Evolutionary conservation across 768 basidiomycete genomes (phyloP), one percentile per base, ranked within the genome.

Genomic region (Podaxis rugospora): DNA sequence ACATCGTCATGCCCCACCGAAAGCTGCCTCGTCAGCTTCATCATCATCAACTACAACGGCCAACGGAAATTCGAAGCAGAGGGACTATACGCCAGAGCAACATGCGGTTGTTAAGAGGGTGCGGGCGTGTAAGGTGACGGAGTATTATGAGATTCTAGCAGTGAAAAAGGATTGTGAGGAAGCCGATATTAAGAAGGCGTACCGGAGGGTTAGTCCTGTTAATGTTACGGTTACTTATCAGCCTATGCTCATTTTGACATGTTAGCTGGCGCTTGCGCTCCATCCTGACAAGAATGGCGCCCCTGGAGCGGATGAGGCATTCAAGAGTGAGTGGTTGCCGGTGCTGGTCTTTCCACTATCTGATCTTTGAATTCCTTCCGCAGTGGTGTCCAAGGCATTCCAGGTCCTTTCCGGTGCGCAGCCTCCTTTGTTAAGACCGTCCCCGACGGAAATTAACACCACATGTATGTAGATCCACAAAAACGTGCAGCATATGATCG

Each of bases 301-400:
- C 18, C 95, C 96, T n/a, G 92, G 93, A 42, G 96, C 96, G 14
- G 96, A 98, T 63, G 96, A 98, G 71, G 96, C 96, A 2, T 98
- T 98, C 78, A 98, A 98, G 79, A 80, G 96, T 98, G 68, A 57
- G 88, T 81, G 53, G 42, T 44, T 42, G 18, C 37, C 56, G 49
- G 61, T 27, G 37, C 44, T 57, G 37, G 40, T 18, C 28, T 51
- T 47, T 32, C 50, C 18, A 57, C 25, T 62, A 25, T 51, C 63
- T 60, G 23, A 62, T 59, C 61, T 28, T 59, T 55, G 27, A 46
- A 35, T 61, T 57, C 52, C 51, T 44, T 62, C 50, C 58, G 10
- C 69, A 98, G 96, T 95, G 89, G 93, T 98, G 28, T 96, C 94
- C 3, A 98, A 97, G 75, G 95, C 95, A 9, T 98, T 98, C 75